Conservation (phyloP, 2,329 filamentous ascomycete genomes). For the Aspergillus tamarii region DNA sequence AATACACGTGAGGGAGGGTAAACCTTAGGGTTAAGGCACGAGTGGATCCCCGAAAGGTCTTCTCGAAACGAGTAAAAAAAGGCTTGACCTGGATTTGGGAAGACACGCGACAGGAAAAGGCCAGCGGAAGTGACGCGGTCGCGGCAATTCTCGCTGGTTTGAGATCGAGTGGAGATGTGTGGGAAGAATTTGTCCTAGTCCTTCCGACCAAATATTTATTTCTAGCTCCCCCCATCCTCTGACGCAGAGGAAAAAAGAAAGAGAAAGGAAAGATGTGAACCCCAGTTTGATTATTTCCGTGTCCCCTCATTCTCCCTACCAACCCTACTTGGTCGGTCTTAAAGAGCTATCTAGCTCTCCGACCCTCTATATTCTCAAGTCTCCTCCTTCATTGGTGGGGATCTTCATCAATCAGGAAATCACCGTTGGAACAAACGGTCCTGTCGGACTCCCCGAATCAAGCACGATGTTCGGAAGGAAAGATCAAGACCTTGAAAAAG, state of each 20-base stretch:
- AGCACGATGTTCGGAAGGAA: constrained; percentile 24
- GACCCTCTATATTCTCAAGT: constrained; percentile 10
- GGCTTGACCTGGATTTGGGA: constrained; percentile 2
- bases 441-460: constrained; percentile 18
- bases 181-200: constrained; percentile 13
- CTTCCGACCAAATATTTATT: constrained; percentile 14
- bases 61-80: constrained; percentile 17
- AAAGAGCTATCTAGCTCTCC: constrained; percentile 27
- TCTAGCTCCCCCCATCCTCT: constrained; percentile 9
- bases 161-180: constrained; percentile 17
- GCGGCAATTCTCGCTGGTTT: constrained; percentile 15
- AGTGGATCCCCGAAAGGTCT: constrained; percentile 1
- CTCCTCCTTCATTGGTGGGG: constrained; percentile 21
- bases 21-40: not conserved
- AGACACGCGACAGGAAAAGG: constrained; percentile 12
- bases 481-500: constrained; percentile 39
- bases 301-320: constrained; percentile 3
- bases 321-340: constrained; percentile 21
- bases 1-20: not conserved
- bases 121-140: constrained; percentile 9
- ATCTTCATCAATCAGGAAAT: constrained; percentile 6
- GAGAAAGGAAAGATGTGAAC: constrained; percentile 27
- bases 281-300: constrained; percentile 13
- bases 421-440: constrained; percentile 13
- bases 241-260: constrained; percentile 22